These are phyloP conservation scores for Fusarium guadeloupense DNA, from an alignment of 2,329 filamentous ascomycete species.

Conservation along the genomic window DNA sequence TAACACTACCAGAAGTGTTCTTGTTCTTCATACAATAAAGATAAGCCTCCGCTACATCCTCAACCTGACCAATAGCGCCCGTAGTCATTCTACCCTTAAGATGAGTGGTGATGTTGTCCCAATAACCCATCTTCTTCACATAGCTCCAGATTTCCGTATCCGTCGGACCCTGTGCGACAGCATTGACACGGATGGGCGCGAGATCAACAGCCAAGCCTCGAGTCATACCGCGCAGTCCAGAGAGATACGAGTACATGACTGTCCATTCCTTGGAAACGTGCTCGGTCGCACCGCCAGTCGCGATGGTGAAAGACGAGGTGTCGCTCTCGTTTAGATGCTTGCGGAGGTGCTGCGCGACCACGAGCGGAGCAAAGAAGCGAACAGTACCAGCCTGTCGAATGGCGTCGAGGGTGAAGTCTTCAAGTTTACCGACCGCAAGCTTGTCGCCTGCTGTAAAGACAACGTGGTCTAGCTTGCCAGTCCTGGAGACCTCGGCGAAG, in stretches of 20 bases:
- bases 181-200: conserved; percentile 31
- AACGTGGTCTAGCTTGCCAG: conserved; percentile 31
- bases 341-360: conserved; percentile 32
- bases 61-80: conserved; percentile 17
- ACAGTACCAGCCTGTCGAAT: conserved; percentile 32
- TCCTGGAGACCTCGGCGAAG: conserved; percentile 23
- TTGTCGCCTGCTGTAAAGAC: conserved; percentile 34
- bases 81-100: conserved; percentile 31
- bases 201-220: conserved; percentile 33
- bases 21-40: conserved; percentile 39
- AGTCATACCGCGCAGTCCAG: conserved; percentile 26
- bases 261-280: conserved; percentile 31
- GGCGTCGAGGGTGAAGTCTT: conserved; percentile 13
- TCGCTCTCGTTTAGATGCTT: conserved; percentile 26
- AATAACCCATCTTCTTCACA: conserved; percentile 27
- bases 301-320: conserved; percentile 30
- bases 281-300: conserved; percentile 22
- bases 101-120: conserved; percentile 21
- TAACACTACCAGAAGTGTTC: conserved; percentile 31
- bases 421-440: conserved; percentile 20
- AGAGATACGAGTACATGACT: conserved; percentile 22
- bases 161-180: conserved; percentile 24
- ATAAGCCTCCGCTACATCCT: conserved; percentile 37
- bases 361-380: conserved; percentile 30
- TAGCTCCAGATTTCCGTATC: conserved; percentile 33